A percentile compares a stretch with the other conserved stretches of the same genome.
Evolutionary conservation across 2,329 filamentous ascomycete species (phyloP).

Genomic region (Cucurbitaria berberidis): DNA sequence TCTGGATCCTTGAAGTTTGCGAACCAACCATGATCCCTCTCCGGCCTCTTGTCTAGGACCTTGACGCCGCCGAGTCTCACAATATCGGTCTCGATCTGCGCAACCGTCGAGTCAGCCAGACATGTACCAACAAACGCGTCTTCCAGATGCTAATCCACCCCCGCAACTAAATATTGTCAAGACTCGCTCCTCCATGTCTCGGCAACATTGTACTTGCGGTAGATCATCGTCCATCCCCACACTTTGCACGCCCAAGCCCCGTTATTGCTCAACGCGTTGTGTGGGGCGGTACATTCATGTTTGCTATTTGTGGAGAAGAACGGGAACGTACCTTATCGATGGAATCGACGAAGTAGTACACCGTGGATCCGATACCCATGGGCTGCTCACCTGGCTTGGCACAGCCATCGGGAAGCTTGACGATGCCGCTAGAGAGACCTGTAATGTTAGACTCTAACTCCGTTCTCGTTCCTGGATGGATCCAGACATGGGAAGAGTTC

Average conservation of each 20-base stretch:
- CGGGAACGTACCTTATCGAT: slow-evolving; percentile 24
- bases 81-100: slow-evolving; percentile 19
- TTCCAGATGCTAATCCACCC: too few relatives aligned
- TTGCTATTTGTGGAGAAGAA: not conserved
- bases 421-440: slow-evolving; percentile 26
- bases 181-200: slow-evolving; percentile 9
- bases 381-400: slow-evolving; percentile 16
- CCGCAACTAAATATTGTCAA: slow-evolving; percentile 14
- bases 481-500: not conserved
- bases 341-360: slow-evolving; percentile 22
- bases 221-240: not conserved
- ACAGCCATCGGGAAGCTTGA: slow-evolving; percentile 17
- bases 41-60: slow-evolving; percentile 17
- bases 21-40: slow-evolving; percentile 23
- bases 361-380: slow-evolving; percentile 22
- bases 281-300: not conserved
- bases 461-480: not conserved
- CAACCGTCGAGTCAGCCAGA: not conserved
- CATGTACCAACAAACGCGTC: not conserved
- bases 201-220: slow-evolving; percentile 13
- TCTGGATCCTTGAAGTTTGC: slow-evolving; percentile 29
- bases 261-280: not conserved
- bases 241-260: not conserved
- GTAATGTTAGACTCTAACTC: not conserved
- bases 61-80: slow-evolving; percentile 19